Evolutionary conservation across 2,329 filamentous ascomycete genomes (phyloP), one percentile per base, ranked within the genome.

Genomic region (Microdochium bolleyi): DNA sequence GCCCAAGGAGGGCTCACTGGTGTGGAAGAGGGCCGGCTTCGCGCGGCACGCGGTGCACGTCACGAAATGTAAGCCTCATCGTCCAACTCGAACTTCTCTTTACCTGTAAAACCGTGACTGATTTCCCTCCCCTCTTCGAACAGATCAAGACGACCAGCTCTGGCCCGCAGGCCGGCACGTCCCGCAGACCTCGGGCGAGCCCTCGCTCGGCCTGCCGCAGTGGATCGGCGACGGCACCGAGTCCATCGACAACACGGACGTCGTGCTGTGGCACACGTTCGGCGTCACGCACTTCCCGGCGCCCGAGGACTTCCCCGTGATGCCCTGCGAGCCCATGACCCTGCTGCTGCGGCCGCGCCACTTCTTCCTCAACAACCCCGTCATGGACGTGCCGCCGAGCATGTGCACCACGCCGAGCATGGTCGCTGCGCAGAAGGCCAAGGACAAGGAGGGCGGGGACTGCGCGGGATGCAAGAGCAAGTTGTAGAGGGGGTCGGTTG

Each of bases 261-360:
- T 96, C 27, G 91, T 96, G 1, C 79, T 96, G 16, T 96, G 91
- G 91, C 91, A 96, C 71, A 95, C 90, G 0, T 96, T 96, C 63
- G 92, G 92, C 34, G 77, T 96, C 34, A 92, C 87, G 1, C 92
- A 96, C 67, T 92, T 96, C 74, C 91, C 92, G 0, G 75, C 88
- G 0, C 90, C 91, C 0, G 92, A 96, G 66, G 92, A 96, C 69
- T 96, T 89, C 74, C 92, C 92, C 27, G 78, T 96, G 60, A 96
- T 96, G 91, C 90, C 90, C 0, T 87, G 82, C 0, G 88, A 92
- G 74, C 88, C 89, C 1, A 92, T 96, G 79, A 89, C 83, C 1
- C 73, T 95, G 60, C 76, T 95, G 34, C 74, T 95, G 41, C 75
- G 89, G 30, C 90, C 90, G 2, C 74, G 89, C 44, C 86, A 95